phyloP scores from a whole-genome alignment of 176 grass and related monocot genomes.

The Canna indica region DNA sequence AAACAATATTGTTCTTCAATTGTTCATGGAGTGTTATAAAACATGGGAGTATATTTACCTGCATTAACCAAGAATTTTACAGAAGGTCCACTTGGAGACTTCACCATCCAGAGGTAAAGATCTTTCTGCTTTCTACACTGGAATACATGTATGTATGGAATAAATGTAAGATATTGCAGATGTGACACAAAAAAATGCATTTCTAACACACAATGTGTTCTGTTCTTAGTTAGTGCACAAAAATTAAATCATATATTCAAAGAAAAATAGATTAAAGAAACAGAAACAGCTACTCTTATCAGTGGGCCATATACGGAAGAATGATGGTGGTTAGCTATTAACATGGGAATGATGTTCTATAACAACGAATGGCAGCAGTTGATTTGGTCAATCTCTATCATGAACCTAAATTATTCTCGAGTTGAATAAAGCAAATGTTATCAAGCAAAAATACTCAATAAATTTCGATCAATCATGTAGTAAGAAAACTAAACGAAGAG shows the following conservation, averaged over 20 bases:
- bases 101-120: slow-evolving; percentile 93
- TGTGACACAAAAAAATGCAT: neutral
- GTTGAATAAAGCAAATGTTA: neutral
- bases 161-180: slow-evolving; percentile 5
- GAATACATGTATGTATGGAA: slow-evolving; percentile 7
- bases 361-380: neutral
- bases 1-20: neutral
- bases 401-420: neutral
- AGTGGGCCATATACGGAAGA: neutral
- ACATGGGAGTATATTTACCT: slow-evolving; percentile 25
- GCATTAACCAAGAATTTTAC: slow-evolving; percentile 89
- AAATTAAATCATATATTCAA: neutral
- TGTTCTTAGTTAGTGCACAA: neutral
- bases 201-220: neutral
- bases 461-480: neutral
- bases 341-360: neutral
- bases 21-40: neutral
- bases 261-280: neutral
- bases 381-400: neutral
- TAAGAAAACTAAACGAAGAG: neutral
- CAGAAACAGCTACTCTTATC: neutral
- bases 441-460: neutral
- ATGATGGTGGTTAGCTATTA: neutral
- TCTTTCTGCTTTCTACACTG: slow-evolving; percentile 95
- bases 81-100: slow-evolving; percentile 61